Percentiles rank a stretch among this genome's conserved stretches.
phyloP scores from a whole-genome alignment of 352 stramenopile species.

The Phytophthora macrochlamydospora region DNA sequence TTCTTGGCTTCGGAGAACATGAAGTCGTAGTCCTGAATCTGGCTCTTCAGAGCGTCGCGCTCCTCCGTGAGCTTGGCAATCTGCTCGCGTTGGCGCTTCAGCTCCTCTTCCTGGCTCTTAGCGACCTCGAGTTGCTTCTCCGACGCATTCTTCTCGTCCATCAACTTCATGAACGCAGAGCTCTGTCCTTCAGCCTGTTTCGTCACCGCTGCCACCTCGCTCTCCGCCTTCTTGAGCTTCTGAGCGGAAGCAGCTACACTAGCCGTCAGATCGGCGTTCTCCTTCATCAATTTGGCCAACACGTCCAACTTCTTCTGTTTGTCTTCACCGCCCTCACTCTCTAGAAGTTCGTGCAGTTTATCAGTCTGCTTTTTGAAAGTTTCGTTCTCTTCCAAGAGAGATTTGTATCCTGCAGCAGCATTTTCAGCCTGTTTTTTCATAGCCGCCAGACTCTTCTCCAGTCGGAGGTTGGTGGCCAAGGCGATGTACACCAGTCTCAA shows the following conservation, averaged over 20 bases:
- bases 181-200: conserved; percentile 84
- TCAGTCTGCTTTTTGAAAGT: conserved; percentile 64
- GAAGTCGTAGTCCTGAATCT: conserved; percentile 90
- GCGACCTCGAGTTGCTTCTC: conserved; percentile 55
- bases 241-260: conserved; percentile 43
- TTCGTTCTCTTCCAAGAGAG: conserved; percentile 74
- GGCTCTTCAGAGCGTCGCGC: conserved; percentile 71
- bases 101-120: conserved; percentile 50
- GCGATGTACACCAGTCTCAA: conserved; percentile 79
- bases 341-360: conserved; percentile 67
- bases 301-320: conserved; percentile 50
- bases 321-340: conserved; percentile 40
- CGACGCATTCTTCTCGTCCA: conserved; percentile 72
- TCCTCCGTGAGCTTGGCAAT: conserved; percentile 62
- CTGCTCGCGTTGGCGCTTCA: conserved; percentile 49
- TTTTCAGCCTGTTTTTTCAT: conserved; percentile 85
- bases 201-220: conserved; percentile 59
- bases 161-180: conserved; percentile 80
- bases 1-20: conserved; percentile 91
- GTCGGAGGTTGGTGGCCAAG: conserved; percentile 64
- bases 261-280: conserved; percentile 58
- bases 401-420: conserved; percentile 66
- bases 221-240: conserved; percentile 53
- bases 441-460: conserved; percentile 72
- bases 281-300: conserved; percentile 60